phyloP scores from a whole-genome alignment of 106 monocot genomes.

The Cymbidium sinense region DNA sequence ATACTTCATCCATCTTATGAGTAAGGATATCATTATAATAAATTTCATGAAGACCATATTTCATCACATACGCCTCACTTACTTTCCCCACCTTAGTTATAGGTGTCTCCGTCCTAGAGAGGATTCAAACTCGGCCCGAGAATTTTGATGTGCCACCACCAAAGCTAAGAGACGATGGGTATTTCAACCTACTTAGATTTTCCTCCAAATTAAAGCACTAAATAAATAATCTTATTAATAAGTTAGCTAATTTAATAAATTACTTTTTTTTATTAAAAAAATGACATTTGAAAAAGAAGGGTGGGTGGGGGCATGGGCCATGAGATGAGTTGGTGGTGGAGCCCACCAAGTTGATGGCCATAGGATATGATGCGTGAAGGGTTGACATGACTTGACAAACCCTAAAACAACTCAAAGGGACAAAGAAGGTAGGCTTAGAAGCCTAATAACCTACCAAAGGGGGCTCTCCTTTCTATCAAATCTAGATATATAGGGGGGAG shows the following conservation, averaged over 20 bases:
- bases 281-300: neutral
- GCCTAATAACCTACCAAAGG: neutral
- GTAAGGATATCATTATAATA: too few relatives aligned
- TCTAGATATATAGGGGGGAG: neutral
- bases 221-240: neutral
- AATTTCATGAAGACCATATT: too few relatives aligned
- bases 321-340: neutral
- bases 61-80: too few relatives aligned
- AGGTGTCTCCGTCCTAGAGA: too few relatives aligned
- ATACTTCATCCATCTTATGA: too few relatives aligned
- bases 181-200: too few relatives aligned
- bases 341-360: neutral
- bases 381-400: slow-evolving; percentile 5
- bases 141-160: too few relatives aligned
- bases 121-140: too few relatives aligned
- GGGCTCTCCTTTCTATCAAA: neutral
- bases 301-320: neutral
- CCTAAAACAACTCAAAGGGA: neutral
- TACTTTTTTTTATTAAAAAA: neutral
- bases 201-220: neutral
- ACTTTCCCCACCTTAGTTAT: too few relatives aligned
- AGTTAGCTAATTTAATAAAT: neutral
- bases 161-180: too few relatives aligned
- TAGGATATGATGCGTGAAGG: neutral
- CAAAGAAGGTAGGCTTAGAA: neutral